A percentile compares a stretch with the other conserved stretches of the same genome.
Evolutionary conservation across 2,329 filamentous ascomycete species (phyloP).

Genomic region (Parastagonospora avenae): DNA sequence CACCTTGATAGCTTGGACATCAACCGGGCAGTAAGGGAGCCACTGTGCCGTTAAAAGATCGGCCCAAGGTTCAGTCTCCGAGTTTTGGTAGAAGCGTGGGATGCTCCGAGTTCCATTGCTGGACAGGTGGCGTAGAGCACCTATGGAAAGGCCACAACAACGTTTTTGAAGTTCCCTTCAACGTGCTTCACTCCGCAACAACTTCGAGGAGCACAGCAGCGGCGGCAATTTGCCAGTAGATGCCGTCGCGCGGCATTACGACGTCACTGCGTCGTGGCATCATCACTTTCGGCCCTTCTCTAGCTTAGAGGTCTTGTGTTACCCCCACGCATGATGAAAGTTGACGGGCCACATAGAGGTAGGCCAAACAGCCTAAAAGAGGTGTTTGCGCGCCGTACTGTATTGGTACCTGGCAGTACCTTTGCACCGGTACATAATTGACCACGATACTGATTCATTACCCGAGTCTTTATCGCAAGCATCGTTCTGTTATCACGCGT

Average conservation of each 20-base stretch:
- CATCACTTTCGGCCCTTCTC: background rate
- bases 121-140: background rate
- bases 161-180: background rate
- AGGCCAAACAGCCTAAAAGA: constrained; percentile 12
- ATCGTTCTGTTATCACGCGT: background rate
- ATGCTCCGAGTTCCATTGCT: background rate
- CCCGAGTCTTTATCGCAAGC: constrained; percentile 1
- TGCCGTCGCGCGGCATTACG: background rate
- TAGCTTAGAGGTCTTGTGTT: background rate
- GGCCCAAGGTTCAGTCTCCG: constrained; percentile 10
- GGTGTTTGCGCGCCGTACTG: background rate
- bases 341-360: constrained; percentile 3
- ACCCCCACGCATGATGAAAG: constrained; percentile 8
- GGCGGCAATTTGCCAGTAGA: background rate
- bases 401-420: constrained; percentile 8
- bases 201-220: background rate
- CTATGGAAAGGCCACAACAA: too few species aligned
- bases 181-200: background rate
- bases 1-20: background rate
- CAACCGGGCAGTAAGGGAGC: constrained; percentile 5
- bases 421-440: background rate
- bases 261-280: background rate
- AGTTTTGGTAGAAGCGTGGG: constrained; percentile 7
- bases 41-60: constrained; percentile 12
- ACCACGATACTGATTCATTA: constrained; percentile 1